Base-by-base conservation (phyloP, 768 basidiomycete genomes). In the Leccinum imitatum region DNA sequence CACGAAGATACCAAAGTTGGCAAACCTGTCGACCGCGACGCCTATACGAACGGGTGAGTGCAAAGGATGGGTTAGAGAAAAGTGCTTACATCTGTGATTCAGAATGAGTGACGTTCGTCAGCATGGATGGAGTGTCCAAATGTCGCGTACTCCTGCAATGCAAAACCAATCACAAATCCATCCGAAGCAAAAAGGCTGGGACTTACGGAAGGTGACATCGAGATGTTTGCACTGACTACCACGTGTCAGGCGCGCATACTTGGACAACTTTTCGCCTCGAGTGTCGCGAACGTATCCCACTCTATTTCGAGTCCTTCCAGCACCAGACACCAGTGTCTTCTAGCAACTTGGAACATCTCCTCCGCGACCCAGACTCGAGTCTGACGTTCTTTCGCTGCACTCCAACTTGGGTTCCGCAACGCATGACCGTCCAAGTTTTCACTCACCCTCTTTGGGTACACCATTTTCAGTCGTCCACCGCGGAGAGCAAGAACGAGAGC, bases 321-420 rank as follows among this genome's bases (percentile, higher is more conserved):
- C 25, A 25, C 25, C 25, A 25, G 25, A 25, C 25, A 1, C 25
- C 25, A 25, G 25, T 25, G 25, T 25, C 25, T 25, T 25, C 25
- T 25, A 25, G 25, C 25, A 1, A 25, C 25, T 25, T 25, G 25
- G 25, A 25, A 25, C 25, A 25, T 25, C 25, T 25, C 25, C 25
- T 25, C 25, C 25, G 25, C 25, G 80, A 82, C 68, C 59, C 80
- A 30, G 83, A 83, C 61, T 75, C 25, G 23, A 23, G 1, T 25
- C 25, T 25, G 88, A 90, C 55, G 84, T 79, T 6, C 78, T 89
- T 54, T 89, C 87, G 1, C 68, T 89, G 47, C 7, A 85, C 25
- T 25, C 25, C 1, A 25, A 87, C 65, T 71, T 84, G 6, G 84
- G 81, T 21, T 44, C 58, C 3, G 63, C 75, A 14, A 8, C 30